Conservation (phyloP, 345 rosid species). For the Nasturtium officinale region DNA sequence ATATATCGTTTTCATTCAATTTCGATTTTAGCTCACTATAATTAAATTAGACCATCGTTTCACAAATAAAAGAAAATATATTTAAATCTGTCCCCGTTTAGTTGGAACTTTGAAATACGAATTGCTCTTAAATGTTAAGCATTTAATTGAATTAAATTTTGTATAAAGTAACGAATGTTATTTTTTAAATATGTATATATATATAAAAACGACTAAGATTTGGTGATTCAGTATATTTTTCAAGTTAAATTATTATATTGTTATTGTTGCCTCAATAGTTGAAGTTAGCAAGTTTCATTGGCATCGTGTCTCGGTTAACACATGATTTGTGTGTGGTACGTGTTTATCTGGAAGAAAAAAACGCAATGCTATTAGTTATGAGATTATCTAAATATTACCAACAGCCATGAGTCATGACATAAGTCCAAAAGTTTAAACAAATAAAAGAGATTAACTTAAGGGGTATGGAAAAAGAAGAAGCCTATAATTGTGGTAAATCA, state of each 20-base stretch:
- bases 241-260: not conserved
- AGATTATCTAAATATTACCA: not conserved
- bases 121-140: not conserved
- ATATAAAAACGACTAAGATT: not conserved
- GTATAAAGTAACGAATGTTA: not conserved
- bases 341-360: not conserved
- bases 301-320: not conserved
- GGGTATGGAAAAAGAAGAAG: not conserved
- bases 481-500: not conserved
- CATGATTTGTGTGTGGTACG: constrained; percentile 5
- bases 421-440: not conserved
- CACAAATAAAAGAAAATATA: not conserved
- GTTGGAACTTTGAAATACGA: not conserved
- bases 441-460: not conserved
- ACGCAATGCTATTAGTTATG: not conserved
- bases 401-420: not conserved
- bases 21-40: not conserved
- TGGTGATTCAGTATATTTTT: not conserved
- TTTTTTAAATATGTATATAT: not conserved
- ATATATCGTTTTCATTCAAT: constrained; percentile 12
- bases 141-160: not conserved
- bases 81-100: not conserved
- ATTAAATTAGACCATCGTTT: not conserved
- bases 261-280: not conserved
- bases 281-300: not conserved